These are phyloP conservation scores for Capronia americana DNA, from an alignment of 2,329 filamentous ascomycete genomes.

Conservation along the genomic window DNA sequence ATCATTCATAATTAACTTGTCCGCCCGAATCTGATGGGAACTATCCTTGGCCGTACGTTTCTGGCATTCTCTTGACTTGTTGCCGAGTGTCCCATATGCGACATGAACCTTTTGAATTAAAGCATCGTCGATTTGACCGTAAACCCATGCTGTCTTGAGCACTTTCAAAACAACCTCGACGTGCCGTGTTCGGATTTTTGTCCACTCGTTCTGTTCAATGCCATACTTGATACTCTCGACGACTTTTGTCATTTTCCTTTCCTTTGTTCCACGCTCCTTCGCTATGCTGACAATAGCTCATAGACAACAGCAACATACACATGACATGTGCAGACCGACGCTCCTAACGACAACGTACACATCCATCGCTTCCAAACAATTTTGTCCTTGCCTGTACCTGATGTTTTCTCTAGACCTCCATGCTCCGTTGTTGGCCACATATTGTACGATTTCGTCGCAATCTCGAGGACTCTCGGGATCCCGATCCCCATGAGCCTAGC, in stretches of 20 bases:
- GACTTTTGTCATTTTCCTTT: conserved; percentile 20
- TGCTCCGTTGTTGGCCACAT: conserved; percentile 28
- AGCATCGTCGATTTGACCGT: background rate
- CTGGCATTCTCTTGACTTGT: background rate
- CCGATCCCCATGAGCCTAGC: conserved; percentile 17
- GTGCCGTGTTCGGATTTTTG: conserved; percentile 1
- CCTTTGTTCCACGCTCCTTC: conserved; percentile 24
- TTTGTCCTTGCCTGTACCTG: conserved; percentile 28
- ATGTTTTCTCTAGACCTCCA: conserved; percentile 35
- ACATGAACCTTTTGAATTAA: background rate
- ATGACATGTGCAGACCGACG: conserved; percentile 14
- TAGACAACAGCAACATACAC: conserved; percentile 27
- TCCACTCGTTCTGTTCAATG: conserved; percentile 15
- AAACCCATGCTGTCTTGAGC: background rate
- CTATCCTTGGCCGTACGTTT: background rate
- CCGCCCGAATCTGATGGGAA: background rate
- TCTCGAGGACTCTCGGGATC: conserved; percentile 9
- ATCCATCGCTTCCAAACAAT: conserved; percentile 22
- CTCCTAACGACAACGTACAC: conserved; percentile 6
- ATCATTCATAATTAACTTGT: conserved; percentile 2
- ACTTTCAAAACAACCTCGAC: background rate
- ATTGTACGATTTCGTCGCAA: conserved; percentile 18
- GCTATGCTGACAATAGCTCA: conserved; percentile 37
- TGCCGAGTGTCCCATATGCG: background rate
- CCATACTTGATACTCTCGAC: conserved; percentile 20